Conservation (phyloP, 371 early-diverging fungal genomes). For the Fennellomyces sp. region DNA sequence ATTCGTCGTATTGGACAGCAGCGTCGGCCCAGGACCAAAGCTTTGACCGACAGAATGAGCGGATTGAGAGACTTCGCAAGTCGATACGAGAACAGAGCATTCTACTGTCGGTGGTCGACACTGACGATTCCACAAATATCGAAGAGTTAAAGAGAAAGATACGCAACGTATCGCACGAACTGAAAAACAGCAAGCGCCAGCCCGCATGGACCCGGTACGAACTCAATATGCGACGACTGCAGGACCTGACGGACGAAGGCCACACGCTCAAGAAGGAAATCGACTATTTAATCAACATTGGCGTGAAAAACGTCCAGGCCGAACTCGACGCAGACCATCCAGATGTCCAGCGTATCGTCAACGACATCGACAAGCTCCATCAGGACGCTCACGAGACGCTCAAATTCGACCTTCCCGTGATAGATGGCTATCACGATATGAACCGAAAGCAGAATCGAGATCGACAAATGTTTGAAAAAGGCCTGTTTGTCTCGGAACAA, state of each 20-base stretch:
- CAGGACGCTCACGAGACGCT: not conserved
- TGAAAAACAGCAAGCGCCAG: constrained; percentile 10
- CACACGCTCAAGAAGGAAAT: constrained; percentile 34
- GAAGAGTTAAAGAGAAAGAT: constrained; percentile 36
- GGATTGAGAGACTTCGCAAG: constrained; percentile 14
- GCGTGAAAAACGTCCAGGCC: constrained; percentile 18
- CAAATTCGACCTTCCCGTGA: not conserved
- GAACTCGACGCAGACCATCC: constrained; percentile 16
- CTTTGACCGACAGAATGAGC: too few relatives aligned
- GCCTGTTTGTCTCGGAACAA: constrained; percentile 35
- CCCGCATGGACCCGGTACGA: constrained; percentile 32
- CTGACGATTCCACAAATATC: not conserved
- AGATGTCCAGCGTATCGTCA: not conserved
- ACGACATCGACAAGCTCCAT: not conserved
- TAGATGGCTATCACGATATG: not conserved
- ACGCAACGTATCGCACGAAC: constrained; percentile 18
- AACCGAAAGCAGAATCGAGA: constrained; percentile 16
- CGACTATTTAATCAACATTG: constrained; percentile 32
- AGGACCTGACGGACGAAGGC: constrained; percentile 34
- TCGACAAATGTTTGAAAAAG: constrained; percentile 52
- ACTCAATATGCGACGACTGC: constrained; percentile 32
- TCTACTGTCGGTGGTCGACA: constrained; percentile 15
- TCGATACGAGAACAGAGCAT: constrained; percentile 27
- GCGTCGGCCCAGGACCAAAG: too few relatives aligned
- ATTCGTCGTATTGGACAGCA: too few relatives aligned